phyloP scores from a whole-genome alignment of 495 filamentous ascomycete genomes.

The Hapsidospora chrysogenum region DNA sequence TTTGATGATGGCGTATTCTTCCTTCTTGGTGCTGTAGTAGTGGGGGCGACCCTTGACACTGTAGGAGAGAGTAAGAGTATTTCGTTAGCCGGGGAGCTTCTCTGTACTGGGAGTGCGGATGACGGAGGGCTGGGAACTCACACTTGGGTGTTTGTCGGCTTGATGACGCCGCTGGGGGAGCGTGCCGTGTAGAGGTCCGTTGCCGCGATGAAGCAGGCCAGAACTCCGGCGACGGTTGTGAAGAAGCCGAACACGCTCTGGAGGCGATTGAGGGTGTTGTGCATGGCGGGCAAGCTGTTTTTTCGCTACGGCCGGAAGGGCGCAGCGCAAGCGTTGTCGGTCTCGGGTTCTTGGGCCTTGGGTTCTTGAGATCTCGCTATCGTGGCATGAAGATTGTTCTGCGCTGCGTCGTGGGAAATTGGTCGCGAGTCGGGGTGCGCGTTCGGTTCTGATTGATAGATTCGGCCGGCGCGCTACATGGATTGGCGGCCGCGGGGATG shows the following conservation, averaged over 20 bases:
- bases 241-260: constrained; percentile 98
- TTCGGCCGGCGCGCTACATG: too few relatives aligned
- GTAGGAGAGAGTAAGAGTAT: too few relatives aligned
- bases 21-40: constrained; percentile 81
- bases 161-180: constrained; percentile 43
- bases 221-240: constrained; percentile 76
- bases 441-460: too few relatives aligned
- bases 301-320: too few relatives aligned
- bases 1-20: constrained; percentile 86
- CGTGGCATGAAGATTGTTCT: too few relatives aligned
- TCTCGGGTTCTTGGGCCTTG: too few relatives aligned
- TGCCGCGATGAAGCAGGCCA: constrained; percentile 61
- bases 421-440: too few relatives aligned
- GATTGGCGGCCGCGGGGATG: too few relatives aligned
- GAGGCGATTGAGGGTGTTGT: constrained; percentile 63
- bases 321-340: too few relatives aligned
- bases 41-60: constrained; percentile 80
- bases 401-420: too few relatives aligned
- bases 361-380: too few relatives aligned
- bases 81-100: too few relatives aligned
- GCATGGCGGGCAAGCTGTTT: constrained; percentile 40
- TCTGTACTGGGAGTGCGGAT: constrained; percentile 1
- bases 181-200: constrained; percentile 62
- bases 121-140: constrained; percentile 26
- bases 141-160: constrained; percentile 72